Conservation (phyloP, 106 monocot genomes). For the Dendrobium officinale region DNA sequence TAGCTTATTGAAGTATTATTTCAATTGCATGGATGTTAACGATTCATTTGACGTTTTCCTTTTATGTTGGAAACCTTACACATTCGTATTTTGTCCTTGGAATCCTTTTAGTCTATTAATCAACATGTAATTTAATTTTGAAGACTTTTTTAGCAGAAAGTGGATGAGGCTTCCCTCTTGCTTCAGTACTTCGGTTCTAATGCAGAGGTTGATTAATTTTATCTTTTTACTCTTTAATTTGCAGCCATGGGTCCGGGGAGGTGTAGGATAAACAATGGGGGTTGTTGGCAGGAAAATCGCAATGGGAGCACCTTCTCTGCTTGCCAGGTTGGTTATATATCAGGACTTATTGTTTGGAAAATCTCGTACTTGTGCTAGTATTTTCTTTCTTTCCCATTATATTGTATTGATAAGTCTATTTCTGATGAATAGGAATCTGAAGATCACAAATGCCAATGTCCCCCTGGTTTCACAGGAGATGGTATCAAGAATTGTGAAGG, state of each 20-base stretch:
- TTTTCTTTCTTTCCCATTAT: neutral
- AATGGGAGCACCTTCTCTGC: slow-evolving; percentile 67
- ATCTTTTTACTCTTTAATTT: slow-evolving; percentile 3
- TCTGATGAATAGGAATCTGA: slow-evolving; percentile 46
- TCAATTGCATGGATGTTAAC: too few species aligned
- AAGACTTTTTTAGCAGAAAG: neutral
- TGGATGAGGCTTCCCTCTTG: neutral
- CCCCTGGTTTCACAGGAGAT: slow-evolving; percentile 76
- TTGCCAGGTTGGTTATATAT: slow-evolving; percentile 46
- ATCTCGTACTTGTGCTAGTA: neutral
- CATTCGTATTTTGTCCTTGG: neutral
- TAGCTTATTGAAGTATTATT: too few species aligned
- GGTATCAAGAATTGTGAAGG: slow-evolving; percentile 80
- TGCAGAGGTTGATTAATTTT: slow-evolving; percentile 2
- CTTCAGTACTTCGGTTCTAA: neutral
- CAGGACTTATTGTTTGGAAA: neutral
- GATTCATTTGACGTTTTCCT: too few species aligned
- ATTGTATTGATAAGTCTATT: neutral
- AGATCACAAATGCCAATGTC: slow-evolving; percentile 70
- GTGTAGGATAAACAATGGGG: slow-evolving; percentile 88
- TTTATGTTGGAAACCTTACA: too few species aligned
- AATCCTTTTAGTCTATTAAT: neutral
- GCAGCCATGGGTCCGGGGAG: slow-evolving; percentile 83
- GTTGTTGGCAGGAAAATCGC: slow-evolving; percentile 68
- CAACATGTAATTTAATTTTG: neutral